These are phyloP conservation scores for Leccinum fallax DNA, from an alignment of 1,284 basidiomycete genomes.

Conservation along the genomic window DNA sequence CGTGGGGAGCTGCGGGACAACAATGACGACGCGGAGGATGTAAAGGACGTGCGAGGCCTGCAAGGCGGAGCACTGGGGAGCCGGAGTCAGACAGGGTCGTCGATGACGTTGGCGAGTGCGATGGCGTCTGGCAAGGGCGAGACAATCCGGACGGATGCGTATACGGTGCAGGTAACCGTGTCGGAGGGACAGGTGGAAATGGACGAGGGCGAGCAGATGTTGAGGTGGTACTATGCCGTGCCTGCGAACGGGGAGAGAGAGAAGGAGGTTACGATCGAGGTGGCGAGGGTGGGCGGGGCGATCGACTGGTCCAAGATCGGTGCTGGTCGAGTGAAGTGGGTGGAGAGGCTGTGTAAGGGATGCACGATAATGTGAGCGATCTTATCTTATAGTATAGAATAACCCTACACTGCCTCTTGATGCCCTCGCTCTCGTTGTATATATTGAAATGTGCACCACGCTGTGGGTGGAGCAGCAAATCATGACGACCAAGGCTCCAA, in stretches of 20 bases:
- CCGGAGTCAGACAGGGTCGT: conserved; percentile 19
- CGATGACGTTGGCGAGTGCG: conserved; percentile 21
- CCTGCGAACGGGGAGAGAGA: conserved; percentile 47
- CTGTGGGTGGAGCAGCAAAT: too few relatives aligned
- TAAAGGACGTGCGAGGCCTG: background rate
- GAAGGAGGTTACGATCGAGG: conserved; percentile 62
- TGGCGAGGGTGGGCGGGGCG: conserved; percentile 64
- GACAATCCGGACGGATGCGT: conserved; percentile 27
- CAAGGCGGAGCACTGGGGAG: background rate
- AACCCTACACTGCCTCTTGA: too few relatives aligned
- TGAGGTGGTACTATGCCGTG: conserved; percentile 86
- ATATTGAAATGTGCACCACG: too few relatives aligned
- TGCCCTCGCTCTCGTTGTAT: too few relatives aligned
- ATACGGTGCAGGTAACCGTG: conserved; percentile 51
- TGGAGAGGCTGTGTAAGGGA: conserved; percentile 13
- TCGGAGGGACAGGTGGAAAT: conserved; percentile 67
- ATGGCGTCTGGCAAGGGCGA: conserved; percentile 5
- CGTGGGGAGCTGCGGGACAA: background rate
- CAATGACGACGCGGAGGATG: conserved; percentile 1
- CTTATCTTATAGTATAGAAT: background rate
- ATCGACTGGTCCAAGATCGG: conserved; percentile 42
- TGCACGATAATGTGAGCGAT: conserved; percentile 30
- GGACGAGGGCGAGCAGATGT: conserved; percentile 62
- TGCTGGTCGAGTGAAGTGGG: conserved; percentile 4
- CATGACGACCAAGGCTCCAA: too few relatives aligned